These are phyloP conservation scores for Fragosphaeria purpurea DNA, from an alignment of 2,329 filamentous ascomycete species.

Conservation along the genomic window DNA sequence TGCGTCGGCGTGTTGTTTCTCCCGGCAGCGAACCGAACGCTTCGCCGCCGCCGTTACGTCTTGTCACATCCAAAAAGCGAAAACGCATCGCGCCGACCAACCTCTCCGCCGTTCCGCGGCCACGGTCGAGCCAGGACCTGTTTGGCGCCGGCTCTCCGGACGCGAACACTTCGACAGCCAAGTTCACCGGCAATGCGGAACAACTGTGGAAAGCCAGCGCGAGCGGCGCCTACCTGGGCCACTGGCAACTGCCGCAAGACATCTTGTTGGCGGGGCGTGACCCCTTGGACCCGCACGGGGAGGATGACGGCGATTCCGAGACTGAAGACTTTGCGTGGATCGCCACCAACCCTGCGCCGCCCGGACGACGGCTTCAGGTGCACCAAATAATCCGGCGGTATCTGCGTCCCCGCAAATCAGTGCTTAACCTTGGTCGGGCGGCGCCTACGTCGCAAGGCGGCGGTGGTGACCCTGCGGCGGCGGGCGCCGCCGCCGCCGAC, in stretches of 20 bases:
- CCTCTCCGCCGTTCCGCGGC: constrained; percentile 6
- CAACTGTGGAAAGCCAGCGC: constrained; percentile 7
- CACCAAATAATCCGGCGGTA: constrained; percentile 30
- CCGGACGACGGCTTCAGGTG: constrained; percentile 35
- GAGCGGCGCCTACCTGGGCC: constrained; percentile 26
- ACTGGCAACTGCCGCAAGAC: constrained; percentile 17
- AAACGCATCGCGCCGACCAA: constrained; percentile 18
- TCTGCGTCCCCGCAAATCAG: constrained; percentile 16
- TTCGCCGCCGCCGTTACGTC: too few species aligned
- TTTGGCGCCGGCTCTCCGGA: neutral
- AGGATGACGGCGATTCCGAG: neutral
- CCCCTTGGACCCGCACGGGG: neutral
- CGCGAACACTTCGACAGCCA: neutral
- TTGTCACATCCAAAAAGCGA: constrained; percentile 16
- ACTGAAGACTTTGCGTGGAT: constrained; percentile 8
- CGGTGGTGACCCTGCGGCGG: too few species aligned
- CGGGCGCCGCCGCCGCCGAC: neutral
- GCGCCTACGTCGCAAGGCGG: neutral
- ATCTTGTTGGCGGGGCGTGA: constrained; percentile 7
- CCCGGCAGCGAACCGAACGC: too few species aligned
- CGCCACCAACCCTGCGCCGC: constrained; percentile 20
- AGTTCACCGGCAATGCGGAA: neutral
- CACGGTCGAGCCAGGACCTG: neutral
- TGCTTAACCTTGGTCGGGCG: constrained; percentile 8
- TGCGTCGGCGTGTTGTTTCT: too few species aligned